A percentile compares a stretch with the other conserved stretches of the same genome.
These are phyloP conservation scores for Aspergillus neoniger DNA, from an alignment of 2,329 filamentous ascomycete species.

Conservation along the genomic window DNA sequence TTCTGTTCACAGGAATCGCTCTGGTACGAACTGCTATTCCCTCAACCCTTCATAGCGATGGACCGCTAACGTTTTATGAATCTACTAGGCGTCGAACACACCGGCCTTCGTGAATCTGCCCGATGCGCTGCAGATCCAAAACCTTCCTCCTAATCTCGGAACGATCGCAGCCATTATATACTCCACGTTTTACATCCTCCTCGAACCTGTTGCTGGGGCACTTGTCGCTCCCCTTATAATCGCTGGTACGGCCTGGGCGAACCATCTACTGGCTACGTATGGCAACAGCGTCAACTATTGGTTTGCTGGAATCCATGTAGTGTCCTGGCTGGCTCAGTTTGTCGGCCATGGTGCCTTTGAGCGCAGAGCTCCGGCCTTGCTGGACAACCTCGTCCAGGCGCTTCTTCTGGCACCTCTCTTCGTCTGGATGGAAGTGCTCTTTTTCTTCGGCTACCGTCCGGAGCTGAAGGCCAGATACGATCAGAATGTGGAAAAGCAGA, in stretches of 20 bases:
- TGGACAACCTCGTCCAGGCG: conserved; percentile 91
- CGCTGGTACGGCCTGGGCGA: conserved; percentile 70
- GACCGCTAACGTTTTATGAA: conserved; percentile 8
- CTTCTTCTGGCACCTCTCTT: conserved; percentile 93
- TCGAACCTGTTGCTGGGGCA: conserved; percentile 89
- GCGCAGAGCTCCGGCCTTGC: conserved; percentile 78
- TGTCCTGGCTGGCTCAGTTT: conserved; percentile 87
- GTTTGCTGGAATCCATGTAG: conserved; percentile 69
- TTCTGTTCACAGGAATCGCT: conserved; percentile 61
- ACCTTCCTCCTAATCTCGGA: conserved; percentile 62
- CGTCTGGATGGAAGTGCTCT: conserved; percentile 93
- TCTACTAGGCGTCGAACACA: conserved; percentile 57
- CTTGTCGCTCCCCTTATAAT: conserved; percentile 75
- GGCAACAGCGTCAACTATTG: conserved; percentile 62
- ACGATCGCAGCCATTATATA: conserved; percentile 64
- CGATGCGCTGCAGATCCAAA: conserved; percentile 54
- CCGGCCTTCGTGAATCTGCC: conserved; percentile 56
- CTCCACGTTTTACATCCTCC: conserved; percentile 78
- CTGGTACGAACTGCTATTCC: conserved; percentile 50
- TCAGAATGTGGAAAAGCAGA: conserved; percentile 71
- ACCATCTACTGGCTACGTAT: conserved; percentile 69
- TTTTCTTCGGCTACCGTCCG: conserved; percentile 84
- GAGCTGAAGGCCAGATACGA: conserved; percentile 82
- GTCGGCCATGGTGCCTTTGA: conserved; percentile 89
- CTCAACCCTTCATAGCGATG: background rate